phyloP scores from a whole-genome alignment of 306 rosid genomes.

The Ormosia semicastrata region DNA sequence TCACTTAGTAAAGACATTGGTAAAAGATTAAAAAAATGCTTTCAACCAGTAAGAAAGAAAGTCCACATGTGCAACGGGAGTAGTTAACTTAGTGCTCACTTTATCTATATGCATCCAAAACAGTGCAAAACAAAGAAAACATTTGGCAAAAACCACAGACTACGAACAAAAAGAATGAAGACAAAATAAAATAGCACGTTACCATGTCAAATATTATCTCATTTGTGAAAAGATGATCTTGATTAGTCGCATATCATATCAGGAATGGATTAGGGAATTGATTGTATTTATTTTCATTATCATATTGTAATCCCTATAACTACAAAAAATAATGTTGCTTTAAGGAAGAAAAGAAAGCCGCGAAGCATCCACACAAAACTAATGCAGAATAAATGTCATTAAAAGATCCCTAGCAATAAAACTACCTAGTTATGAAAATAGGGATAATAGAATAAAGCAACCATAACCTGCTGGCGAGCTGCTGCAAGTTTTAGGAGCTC shows the following conservation, averaged over 20 bases:
- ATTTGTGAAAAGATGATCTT: conserved; percentile 3
- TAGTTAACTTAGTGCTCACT: conserved; percentile 2
- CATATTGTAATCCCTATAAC: conserved; percentile 2
- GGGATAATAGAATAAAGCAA: conserved; percentile 21
- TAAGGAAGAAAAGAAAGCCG: background rate
- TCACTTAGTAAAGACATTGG: background rate
- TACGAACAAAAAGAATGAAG: conserved; percentile 12
- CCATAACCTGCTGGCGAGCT: conserved; percentile 89
- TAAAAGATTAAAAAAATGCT: background rate
- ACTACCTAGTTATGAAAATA: background rate
- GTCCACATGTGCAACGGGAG: conserved; percentile 11
- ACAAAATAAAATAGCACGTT: background rate
- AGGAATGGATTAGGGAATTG: conserved; percentile 10
- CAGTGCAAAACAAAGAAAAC: conserved; percentile 4
- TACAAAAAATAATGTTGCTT: conserved; percentile 13
- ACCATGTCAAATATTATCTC: background rate
- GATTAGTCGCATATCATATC: conserved; percentile 6
- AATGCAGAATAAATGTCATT: conserved; percentile 1
- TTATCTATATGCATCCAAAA: conserved; percentile 16
- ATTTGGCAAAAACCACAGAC: background rate
- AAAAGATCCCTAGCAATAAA: background rate
- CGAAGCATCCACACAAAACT: conserved; percentile 3
- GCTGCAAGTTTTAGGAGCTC: conserved; percentile 95
- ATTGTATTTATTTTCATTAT: conserved; percentile 1
- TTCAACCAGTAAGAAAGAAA: conserved; percentile 8